Evolutionary conservation across 139 green algal species (phyloP), one percentile per base, ranked within the genome.

Genomic region (Chlorella ohadii): DNA sequence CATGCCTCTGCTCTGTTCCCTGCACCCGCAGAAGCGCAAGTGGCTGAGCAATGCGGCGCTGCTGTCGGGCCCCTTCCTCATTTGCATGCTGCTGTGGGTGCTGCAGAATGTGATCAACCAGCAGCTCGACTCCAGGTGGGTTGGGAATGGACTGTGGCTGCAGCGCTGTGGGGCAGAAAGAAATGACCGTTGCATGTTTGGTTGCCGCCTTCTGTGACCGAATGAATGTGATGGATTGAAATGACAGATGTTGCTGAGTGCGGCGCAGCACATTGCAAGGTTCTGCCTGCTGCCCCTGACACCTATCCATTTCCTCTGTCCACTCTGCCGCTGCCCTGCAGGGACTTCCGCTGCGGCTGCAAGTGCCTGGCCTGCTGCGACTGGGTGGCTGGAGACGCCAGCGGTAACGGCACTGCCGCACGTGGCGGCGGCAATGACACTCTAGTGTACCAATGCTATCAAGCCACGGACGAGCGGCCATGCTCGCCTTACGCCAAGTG

Each of bases 401-500:
- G 31, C 16, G 71, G 39, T 38, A 70, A 39, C 39, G 61, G n/a
- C 72, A 55, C 28, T 31, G 31, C 23, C 51, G 2, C 12, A 22
- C 5, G 31, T 15, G 55, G 31, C 39, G 41, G 36, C 22, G 61
- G 39, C 59, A 55, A 9, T 55, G 13, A 13, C 38, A 27, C 57
- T 1, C 78, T 67, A 17, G 70, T 28, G 55, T 93, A 84, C 39
- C 57, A 85, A 56, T 94, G 91, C 87, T 94, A 88, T 66, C 64
- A 82, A 19, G 86, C 90, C 20, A 92, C 89, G 0, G 51, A 70
- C 0, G 79, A 90, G 5, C 68, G 67, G 27, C 86, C 90, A 12
- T 94, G 91, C 87, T 93, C 91, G 15, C 91, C 91, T 16, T 93
- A 93, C 47, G 85, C 91, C 3, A 76, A 89, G 19, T 94, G 91